phyloP scores from a whole-genome alignment of 495 filamentous ascomycete species.

The Hypoxylon fuscum region DNA sequence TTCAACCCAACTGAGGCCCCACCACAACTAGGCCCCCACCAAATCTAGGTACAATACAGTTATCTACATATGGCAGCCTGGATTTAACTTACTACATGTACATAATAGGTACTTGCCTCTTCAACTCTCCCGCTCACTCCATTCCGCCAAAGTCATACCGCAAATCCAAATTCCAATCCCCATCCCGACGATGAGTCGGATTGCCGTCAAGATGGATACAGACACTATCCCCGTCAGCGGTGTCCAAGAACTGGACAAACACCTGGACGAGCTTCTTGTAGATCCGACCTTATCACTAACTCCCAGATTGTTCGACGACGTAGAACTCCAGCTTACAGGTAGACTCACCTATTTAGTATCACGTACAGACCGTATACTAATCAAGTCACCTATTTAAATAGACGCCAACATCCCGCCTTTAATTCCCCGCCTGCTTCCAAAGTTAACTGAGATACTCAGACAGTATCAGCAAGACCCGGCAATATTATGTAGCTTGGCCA shows the following conservation, averaged over 20 bases:
- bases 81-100: too few species aligned
- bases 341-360: slow-evolving; percentile 11
- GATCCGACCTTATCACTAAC: slow-evolving; percentile 50
- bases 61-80: too few species aligned
- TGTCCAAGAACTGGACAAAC: slow-evolving; percentile 58
- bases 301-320: slow-evolving; percentile 61
- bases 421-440: slow-evolving; percentile 58
- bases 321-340: slow-evolving; percentile 64
- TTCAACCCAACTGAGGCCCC: too few species aligned
- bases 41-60: too few species aligned
- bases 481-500: slow-evolving; percentile 57
- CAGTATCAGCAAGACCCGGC: slow-evolving; percentile 60
- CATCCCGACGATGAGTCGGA: slow-evolving; percentile 29
- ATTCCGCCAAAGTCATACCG: too few species aligned
- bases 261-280: slow-evolving; percentile 56
- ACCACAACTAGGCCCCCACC: too few species aligned
- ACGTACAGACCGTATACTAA: neutral
- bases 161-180: too few species aligned
- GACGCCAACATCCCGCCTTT: slow-evolving; percentile 58
- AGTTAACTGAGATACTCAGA: slow-evolving; percentile 58
- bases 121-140: too few species aligned
- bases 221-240: slow-evolving; percentile 53
- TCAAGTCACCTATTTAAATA: slow-evolving; percentile 14
- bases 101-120: too few species aligned
- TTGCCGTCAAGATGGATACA: slow-evolving; percentile 42